These are phyloP conservation scores for Quercus aquifolioides DNA, from an alignment of 306 rosid genomes.

Conservation along the genomic window DNA sequence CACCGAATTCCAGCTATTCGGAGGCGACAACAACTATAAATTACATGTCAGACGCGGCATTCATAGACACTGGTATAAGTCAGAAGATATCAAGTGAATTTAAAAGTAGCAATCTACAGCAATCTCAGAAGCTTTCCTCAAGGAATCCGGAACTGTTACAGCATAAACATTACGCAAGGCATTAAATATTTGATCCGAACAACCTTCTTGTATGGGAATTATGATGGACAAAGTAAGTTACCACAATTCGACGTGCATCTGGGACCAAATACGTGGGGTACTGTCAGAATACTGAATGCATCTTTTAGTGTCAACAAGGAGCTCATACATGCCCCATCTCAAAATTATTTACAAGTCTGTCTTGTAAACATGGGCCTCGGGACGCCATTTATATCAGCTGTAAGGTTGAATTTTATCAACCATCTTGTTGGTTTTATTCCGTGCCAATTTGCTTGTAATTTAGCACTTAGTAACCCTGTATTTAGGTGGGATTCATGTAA, in stretches of 20 bases:
- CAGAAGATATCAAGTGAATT: neutral
- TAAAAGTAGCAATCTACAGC: neutral
- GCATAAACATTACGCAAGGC: no score
- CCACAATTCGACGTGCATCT: constrained; percentile 35
- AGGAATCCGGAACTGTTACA: no score
- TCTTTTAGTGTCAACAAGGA: constrained; percentile 5
- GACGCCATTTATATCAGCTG: constrained; percentile 27
- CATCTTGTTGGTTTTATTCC: no score
- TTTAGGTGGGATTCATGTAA: no score
- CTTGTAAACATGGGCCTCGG: constrained; percentile 34
- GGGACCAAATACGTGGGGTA: constrained; percentile 37
- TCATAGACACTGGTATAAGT: constrained; percentile 13
- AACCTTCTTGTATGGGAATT: neutral
- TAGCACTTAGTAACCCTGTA: no score
- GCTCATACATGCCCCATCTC: constrained; percentile 28
- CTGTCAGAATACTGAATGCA: neutral
- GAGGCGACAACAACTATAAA: constrained; percentile 13
- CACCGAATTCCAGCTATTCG: neutral
- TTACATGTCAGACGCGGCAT: constrained; percentile 20
- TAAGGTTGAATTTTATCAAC: no score
- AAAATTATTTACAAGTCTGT: constrained; percentile 37
- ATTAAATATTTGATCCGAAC: no score
- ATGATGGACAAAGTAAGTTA: constrained; percentile 10
- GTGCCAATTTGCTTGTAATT: no score
- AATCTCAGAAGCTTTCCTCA: no score